phyloP scores from a whole-genome alignment of 306 rosid genomes.

The Echinosophora koreensis region DNA sequence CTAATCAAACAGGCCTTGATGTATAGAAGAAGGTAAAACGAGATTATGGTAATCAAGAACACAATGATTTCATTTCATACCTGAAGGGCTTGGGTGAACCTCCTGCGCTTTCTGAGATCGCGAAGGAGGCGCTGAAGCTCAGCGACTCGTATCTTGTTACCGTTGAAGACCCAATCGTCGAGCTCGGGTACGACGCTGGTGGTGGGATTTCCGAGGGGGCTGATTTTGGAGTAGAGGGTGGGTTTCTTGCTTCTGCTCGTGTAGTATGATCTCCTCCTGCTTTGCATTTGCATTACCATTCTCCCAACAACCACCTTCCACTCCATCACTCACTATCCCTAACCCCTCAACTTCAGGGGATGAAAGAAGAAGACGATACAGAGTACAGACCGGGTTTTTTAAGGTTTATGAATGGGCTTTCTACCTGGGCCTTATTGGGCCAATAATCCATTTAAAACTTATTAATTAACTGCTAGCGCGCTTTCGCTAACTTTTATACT shows the following conservation, averaged over 20 bases:
- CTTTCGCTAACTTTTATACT: no score
- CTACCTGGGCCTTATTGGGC: neutral
- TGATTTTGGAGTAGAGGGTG: constrained; percentile 68
- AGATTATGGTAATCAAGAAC: constrained; percentile 4
- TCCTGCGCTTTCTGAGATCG: constrained; percentile 83
- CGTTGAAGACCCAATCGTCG: constrained; percentile 80
- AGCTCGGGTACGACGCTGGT: constrained; percentile 64
- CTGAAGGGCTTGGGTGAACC: constrained; percentile 82
- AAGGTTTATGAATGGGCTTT: constrained; percentile 21
- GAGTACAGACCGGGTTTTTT: neutral
- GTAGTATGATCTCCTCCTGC: constrained; percentile 63
- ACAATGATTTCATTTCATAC: constrained; percentile 14
- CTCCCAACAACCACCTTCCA: constrained; percentile 52
- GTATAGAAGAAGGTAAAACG: neutral
- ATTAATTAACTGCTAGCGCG: no score
- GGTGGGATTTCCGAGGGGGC: constrained; percentile 71
- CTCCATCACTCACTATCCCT: constrained; percentile 49
- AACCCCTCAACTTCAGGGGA: no score
- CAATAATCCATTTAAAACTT: neutral
- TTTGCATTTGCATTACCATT: constrained; percentile 38
- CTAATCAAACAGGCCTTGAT: neutral
- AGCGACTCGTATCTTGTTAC: constrained; percentile 67
- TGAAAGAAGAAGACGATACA: no score
- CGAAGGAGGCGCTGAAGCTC: constrained; percentile 84
- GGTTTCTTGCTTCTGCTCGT: constrained; percentile 66